These are phyloP conservation scores for Salix exigua DNA, from an alignment of 345 rosid species.

Conservation along the genomic window DNA sequence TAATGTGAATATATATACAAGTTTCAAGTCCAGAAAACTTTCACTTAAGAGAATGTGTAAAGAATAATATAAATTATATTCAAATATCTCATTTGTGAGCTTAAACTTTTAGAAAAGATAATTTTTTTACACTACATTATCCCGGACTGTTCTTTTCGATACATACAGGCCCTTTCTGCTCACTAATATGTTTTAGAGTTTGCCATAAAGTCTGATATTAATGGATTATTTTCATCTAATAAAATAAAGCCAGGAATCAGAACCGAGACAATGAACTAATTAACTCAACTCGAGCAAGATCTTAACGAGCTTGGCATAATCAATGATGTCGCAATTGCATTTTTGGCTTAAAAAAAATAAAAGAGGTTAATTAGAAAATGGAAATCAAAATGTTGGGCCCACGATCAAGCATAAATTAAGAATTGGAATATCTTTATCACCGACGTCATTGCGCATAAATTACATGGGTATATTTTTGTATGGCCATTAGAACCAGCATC, in stretches of 20 bases:
- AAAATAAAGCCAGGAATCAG: background rate
- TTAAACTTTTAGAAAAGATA: too few species aligned
- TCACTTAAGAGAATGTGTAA: too few species aligned
- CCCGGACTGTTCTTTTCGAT: too few species aligned
- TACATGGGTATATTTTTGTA: background rate
- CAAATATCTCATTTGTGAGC: rapidly evolving
- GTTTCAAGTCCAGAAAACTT: too few species aligned
- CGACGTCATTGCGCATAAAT: background rate
- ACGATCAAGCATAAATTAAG: background rate
- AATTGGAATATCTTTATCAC: background rate
- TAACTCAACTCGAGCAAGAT: background rate
- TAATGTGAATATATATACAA: too few species aligned
- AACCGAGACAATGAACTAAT: background rate
- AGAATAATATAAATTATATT: too few species aligned
- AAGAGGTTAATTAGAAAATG: background rate
- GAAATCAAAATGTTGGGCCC: background rate
- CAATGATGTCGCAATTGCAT: background rate
- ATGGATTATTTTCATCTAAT: background rate
- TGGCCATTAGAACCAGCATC: background rate
- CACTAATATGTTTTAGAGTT: background rate
- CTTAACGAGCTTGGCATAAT: background rate
- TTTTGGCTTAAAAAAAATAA: background rate
- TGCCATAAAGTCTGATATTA: background rate
- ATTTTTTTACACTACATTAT: too few species aligned
- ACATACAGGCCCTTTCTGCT: background rate